These are phyloP conservation scores for Hericium coralloides DNA, from an alignment of 768 basidiomycete species.

Conservation along the genomic window DNA sequence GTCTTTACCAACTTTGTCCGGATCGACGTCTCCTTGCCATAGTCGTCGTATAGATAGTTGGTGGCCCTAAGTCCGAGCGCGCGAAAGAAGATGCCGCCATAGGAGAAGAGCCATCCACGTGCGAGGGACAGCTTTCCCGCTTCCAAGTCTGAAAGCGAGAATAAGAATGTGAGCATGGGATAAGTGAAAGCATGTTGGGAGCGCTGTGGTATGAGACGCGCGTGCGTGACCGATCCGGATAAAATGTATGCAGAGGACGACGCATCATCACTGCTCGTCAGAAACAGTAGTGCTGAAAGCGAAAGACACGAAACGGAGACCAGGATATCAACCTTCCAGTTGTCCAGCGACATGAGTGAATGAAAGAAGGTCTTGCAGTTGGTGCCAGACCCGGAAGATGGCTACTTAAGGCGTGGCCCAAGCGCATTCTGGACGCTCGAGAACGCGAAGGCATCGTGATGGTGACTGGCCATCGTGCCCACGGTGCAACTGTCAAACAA, in stretches of 20 bases:
- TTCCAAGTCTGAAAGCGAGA: conserved; percentile 51
- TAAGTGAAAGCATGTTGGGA: conserved; percentile 53
- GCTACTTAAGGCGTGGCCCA: no score
- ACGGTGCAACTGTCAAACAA: no score
- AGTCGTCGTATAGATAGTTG: conserved; percentile 16
- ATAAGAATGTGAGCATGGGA: conserved; percentile 43
- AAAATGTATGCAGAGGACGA: conserved; percentile 33
- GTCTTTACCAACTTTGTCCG: conserved; percentile 31
- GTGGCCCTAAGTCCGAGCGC: conserved; percentile 38
- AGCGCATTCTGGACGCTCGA: no score
- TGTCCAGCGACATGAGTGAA: no score
- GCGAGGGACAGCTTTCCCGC: conserved; percentile 34
- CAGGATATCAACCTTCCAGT: no score
- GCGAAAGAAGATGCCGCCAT: conserved; percentile 35
- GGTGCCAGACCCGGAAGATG: no score
- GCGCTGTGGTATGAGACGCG: conserved; percentile 37
- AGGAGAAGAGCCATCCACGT: conserved; percentile 45
- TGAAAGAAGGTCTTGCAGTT: no score
- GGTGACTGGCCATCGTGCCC: no score
- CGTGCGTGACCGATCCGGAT: conserved; percentile 43
- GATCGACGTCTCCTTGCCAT: conserved; percentile 21
- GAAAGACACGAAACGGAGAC: no score
- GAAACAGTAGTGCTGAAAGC: no score
- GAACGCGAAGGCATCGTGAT: no score
- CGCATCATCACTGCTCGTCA: no score